Conservation (phyloP, 805 yeast species). For the Lachancea lanzarotensis region DNA sequence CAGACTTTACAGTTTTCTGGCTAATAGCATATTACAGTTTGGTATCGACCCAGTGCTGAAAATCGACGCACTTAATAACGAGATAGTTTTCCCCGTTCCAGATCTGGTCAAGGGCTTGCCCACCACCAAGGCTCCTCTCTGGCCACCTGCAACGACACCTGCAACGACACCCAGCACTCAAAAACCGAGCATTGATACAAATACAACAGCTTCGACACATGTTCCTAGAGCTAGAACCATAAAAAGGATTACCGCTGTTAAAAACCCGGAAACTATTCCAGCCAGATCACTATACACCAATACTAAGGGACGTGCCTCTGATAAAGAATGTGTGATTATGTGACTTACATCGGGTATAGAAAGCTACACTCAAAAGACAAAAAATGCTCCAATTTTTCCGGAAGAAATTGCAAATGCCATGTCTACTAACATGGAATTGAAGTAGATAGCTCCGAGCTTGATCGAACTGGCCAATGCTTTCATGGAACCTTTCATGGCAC, state of each 20-base stretch:
- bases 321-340: constrained; percentile 19
- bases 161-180: not conserved
- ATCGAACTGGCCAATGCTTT: no score
- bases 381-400: no score
- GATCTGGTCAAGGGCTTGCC: constrained; percentile 8
- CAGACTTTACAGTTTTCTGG: constrained; percentile 57
- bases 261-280: not conserved
- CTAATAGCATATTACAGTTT: constrained; percentile 55
- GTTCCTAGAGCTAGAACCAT: not conserved
- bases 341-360: constrained; percentile 2
- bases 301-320: not conserved
- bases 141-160: not conserved
- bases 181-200: not conserved
- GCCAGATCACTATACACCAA: not conserved
- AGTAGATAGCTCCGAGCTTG: no score
- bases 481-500: no score
- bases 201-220: not conserved
- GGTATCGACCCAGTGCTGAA: constrained; percentile 38
- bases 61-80: constrained; percentile 19
- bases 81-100: constrained; percentile 21
- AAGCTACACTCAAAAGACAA: not conserved
- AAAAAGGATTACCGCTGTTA: not conserved
- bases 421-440: no score
- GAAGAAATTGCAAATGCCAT: no score
- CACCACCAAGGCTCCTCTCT: constrained; percentile 3